Evolutionary conservation across 139 green algal genomes (phyloP), one percentile per base, ranked within the genome.

Genomic region (Volvox africanus): DNA sequence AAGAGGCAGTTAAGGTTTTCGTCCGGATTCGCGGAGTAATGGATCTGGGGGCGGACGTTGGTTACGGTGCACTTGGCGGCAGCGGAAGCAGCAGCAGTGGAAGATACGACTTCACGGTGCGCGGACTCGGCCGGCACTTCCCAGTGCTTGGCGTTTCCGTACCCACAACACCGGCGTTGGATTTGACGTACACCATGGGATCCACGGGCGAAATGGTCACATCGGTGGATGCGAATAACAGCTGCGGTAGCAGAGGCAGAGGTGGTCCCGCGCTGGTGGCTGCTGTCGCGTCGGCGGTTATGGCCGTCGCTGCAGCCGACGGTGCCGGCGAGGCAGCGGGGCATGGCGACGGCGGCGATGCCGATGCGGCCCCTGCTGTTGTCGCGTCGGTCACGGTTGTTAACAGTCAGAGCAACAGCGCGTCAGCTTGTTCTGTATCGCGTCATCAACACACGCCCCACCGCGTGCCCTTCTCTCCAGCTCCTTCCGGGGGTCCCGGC

Each of bases 111-210:
- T 86, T 86, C 24, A 30, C n/a, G 3, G 80, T 86, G 13, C 80
- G 80, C 1, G 55, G 28, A 1, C 80, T 86, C 2, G 80, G 80
- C 6, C 80, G 80, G 6, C 28, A 73, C 55, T 30, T 86, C 0
- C 80, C 80, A 26, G 80, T 86, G 80, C 80, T 61, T 24, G 78
- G 78, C 18, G 80, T 86, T 18, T 30, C 80, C 0, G 80, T 50
- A 5, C 80, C 80, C 50, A 86, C n/a, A 9, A 86, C 80, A 0
- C 80, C 80, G 35, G n/a, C 55, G 14, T 30, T 73, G 26, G 28
- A 37, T 61, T 35, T 22, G 17, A 61, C 9, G 1, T 28, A 26
- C 55, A 55, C 19, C 50, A 55, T 0, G n/a, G 79, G 44, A 24
- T 69, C 26, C 22, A 26, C 33, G 1, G 11, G 21, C 28, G 71